Evolutionary conservation across 1,139 yeast species (phyloP).

Genomic region (Blastobotrys serpentis): DNA sequence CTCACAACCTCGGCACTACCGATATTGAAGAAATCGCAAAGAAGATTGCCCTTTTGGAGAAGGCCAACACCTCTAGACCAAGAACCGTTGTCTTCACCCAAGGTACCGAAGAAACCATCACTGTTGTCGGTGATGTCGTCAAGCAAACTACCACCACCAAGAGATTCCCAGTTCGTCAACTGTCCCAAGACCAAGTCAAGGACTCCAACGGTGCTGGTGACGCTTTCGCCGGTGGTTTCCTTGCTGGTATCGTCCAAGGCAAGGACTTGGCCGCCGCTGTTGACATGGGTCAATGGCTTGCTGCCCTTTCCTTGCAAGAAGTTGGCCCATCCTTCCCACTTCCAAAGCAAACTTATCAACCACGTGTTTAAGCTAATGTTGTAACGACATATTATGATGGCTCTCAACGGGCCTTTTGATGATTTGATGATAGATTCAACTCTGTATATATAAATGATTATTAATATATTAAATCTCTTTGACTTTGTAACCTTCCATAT

Average conservation of each 20-base stretch:
- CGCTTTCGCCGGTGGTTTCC: slow-evolving; percentile 97
- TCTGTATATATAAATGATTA: slow-evolving; percentile 7
- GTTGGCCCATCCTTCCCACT: slow-evolving; percentile 93
- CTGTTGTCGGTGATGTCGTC: slow-evolving; percentile 50
- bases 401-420: slow-evolving; percentile 5
- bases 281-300: slow-evolving; percentile 96
- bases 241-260: slow-evolving; percentile 83
- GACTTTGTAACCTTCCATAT: not conserved
- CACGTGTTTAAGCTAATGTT: slow-evolving; percentile 11
- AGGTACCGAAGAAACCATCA: slow-evolving; percentile 85
- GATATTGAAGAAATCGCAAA: slow-evolving; percentile 80
- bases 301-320: slow-evolving; percentile 85
- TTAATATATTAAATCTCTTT: not conserved
- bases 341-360: slow-evolving; percentile 59
- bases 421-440: slow-evolving; percentile 11
- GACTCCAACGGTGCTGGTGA: slow-evolving; percentile 99
- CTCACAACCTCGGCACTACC: slow-evolving; percentile 60
- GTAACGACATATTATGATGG: not conserved
- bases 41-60: slow-evolving; percentile 74
- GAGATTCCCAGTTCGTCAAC: slow-evolving; percentile 66
- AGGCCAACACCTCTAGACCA: slow-evolving; percentile 64
- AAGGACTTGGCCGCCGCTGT: slow-evolving; percentile 59
- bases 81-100: slow-evolving; percentile 92
- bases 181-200: slow-evolving; percentile 63
- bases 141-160: slow-evolving; percentile 48